Evolutionary conservation across 2,329 filamentous ascomycete genomes (phyloP).

Genomic region (Diaporthe destruens): DNA sequence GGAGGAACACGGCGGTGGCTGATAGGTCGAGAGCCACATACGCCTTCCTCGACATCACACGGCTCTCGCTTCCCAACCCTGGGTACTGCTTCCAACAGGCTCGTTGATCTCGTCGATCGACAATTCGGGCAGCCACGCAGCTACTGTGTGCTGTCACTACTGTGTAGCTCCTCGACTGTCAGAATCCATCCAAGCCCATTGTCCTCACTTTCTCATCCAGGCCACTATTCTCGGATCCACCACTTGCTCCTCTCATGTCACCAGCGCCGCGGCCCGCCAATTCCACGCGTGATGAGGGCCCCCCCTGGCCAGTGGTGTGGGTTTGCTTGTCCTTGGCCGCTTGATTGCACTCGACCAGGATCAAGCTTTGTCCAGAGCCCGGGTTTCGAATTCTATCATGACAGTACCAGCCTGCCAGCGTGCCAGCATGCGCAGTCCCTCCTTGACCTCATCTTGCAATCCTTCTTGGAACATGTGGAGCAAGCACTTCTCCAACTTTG

Average conservation of each 20-base stretch:
- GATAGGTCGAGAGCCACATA: not conserved
- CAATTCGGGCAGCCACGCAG: conserved; percentile 23
- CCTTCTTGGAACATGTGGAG: conserved; percentile 37
- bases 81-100: not conserved
- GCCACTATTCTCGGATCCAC: conserved; percentile 10
- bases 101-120: not conserved
- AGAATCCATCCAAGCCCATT: not conserved
- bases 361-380: conserved; percentile 29
- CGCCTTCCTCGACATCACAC: not conserved
- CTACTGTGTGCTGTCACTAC: not conserved
- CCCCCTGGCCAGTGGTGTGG: conserved; percentile 27
- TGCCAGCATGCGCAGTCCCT: not conserved
- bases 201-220: not conserved
- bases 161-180: not conserved
- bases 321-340: conserved; percentile 22
- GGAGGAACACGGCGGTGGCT: not conserved
- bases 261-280: conserved; percentile 19
- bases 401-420: not conserved
- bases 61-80: no score
- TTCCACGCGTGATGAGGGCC: conserved; percentile 7
- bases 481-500: conserved; percentile 36
- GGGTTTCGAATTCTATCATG: conserved; percentile 32
- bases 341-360: conserved; percentile 30
- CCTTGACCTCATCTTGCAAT: conserved; percentile 28
- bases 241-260: conserved; percentile 28